Conservation (phyloP, 345 rosid species). For the Microthlaspi erraticum region DNA sequence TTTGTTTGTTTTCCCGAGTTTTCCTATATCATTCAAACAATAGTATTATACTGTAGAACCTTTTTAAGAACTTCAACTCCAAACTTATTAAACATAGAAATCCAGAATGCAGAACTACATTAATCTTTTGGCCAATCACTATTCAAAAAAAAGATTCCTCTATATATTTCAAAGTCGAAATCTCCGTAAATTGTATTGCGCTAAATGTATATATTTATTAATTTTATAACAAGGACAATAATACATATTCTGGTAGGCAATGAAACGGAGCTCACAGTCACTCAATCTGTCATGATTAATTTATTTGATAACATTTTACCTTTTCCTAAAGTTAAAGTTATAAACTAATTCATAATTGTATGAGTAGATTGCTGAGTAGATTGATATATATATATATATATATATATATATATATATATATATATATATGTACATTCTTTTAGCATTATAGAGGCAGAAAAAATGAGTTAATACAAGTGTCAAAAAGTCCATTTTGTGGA, state of each 20-base stretch:
- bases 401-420: no score
- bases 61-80: no score
- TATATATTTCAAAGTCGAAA: background rate
- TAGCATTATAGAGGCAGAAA: constrained; percentile 16
- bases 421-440: constrained; percentile 24
- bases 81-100: background rate
- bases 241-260: background rate
- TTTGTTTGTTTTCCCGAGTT: no score
- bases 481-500: constrained; percentile 22
- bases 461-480: constrained; percentile 11
- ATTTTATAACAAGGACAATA: background rate
- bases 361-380: constrained; percentile 2
- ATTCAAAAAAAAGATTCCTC: background rate
- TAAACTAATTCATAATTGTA: constrained; percentile 7
- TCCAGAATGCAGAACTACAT: background rate
- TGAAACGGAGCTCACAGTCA: constrained; percentile 9
- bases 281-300: constrained; percentile 15
- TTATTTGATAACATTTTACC: background rate
- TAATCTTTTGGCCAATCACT: background rate
- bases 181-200: background rate
- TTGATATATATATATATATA: no score
- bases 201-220: background rate
- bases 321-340: constrained; percentile 30
- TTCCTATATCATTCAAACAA: no score
- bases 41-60: no score